phyloP scores from a whole-genome alignment of 2,329 filamentous ascomycete species.

The Verticillium tricorpus region DNA sequence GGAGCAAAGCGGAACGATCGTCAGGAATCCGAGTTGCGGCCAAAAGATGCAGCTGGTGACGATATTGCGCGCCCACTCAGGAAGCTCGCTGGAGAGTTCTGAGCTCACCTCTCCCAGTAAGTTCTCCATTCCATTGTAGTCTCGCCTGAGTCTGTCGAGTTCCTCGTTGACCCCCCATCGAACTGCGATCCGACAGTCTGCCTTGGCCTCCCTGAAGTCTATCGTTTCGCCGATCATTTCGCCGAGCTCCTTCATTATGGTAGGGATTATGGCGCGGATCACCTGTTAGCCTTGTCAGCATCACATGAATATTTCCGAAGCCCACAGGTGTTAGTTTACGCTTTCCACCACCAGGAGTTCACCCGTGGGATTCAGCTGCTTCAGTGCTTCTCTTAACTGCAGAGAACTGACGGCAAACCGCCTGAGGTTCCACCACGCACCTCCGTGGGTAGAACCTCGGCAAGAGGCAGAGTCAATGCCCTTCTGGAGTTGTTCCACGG shows the following conservation, averaged over 20 bases:
- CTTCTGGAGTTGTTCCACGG: constrained; percentile 68
- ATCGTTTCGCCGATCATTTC: constrained; percentile 68
- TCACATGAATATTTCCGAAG: background rate
- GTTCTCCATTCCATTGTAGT: constrained; percentile 71
- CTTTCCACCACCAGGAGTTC: constrained; percentile 48
- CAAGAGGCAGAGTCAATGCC: constrained; percentile 58
- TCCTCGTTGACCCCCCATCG: constrained; percentile 65
- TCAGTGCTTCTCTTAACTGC: constrained; percentile 61
- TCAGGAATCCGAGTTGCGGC: constrained; percentile 86
- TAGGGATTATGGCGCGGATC: background rate
- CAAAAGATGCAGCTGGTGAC: constrained; percentile 80
- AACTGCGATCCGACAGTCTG: constrained; percentile 69
- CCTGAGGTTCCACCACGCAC: constrained; percentile 68
- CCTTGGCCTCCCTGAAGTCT: constrained; percentile 73
- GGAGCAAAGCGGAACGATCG: constrained; percentile 61
- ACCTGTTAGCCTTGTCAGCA: background rate
- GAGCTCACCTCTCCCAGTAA: constrained; percentile 65
- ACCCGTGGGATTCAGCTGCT: constrained; percentile 50
- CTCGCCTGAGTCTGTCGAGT: constrained; percentile 73
- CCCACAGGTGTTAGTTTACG: constrained; percentile 29
- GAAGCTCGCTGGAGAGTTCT: constrained; percentile 58
- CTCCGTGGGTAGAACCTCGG: constrained; percentile 52
- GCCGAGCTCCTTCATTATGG: constrained; percentile 60
- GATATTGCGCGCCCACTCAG: constrained; percentile 49
- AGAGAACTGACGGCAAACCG: constrained; percentile 69